Percentiles rank a stretch among this genome's conserved stretches.
Conservation (phyloP, 1,139 yeast genomes). For the Yamadazyma oceani region DNA sequence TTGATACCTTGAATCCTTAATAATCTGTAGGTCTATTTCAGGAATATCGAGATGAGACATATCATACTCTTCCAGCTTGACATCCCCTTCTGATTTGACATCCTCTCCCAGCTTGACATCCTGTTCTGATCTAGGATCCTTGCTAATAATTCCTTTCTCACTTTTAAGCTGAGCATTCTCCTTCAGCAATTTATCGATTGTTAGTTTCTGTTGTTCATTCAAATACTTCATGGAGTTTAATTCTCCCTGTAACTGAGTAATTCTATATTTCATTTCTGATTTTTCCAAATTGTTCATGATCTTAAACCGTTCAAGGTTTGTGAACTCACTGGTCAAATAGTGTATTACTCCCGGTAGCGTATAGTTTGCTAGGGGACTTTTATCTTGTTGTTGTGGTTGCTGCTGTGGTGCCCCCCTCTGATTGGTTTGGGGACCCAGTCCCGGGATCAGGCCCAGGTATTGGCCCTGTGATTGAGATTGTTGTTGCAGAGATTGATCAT, state of each 20-base stretch:
- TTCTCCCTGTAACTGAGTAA: slow-evolving; percentile 56
- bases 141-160: slow-evolving; percentile 2
- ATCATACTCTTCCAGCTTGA: not conserved
- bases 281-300: slow-evolving; percentile 57
- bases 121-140: too few relatives aligned
- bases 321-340: slow-evolving; percentile 59
- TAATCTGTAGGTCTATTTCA: slow-evolving; percentile 39
- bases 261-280: slow-evolving; percentile 55
- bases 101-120: too few relatives aligned
- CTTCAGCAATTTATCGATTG: slow-evolving; percentile 30
- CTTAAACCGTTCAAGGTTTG: slow-evolving; percentile 56
- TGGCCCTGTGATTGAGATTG: not conserved
- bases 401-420: slow-evolving; percentile 16
- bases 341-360: slow-evolving; percentile 67
- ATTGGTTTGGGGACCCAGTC: slow-evolving; percentile 11
- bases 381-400: slow-evolving; percentile 10
- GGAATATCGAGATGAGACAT: slow-evolving; percentile 24
- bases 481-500: slow-evolving; percentile 3
- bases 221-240: slow-evolving; percentile 43
- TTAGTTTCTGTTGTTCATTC: slow-evolving; percentile 35
- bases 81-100: not conserved
- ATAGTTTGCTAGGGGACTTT: slow-evolving; percentile 35
- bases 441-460: slow-evolving; percentile 9
- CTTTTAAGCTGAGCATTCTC: slow-evolving; percentile 8
- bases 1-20: slow-evolving; percentile 40